A percentile compares a stretch with the other conserved stretches of the same genome.
phyloP scores from a whole-genome alignment of 2,329 filamentous ascomycete species.

The Paracoccidioides brasiliensis region DNA sequence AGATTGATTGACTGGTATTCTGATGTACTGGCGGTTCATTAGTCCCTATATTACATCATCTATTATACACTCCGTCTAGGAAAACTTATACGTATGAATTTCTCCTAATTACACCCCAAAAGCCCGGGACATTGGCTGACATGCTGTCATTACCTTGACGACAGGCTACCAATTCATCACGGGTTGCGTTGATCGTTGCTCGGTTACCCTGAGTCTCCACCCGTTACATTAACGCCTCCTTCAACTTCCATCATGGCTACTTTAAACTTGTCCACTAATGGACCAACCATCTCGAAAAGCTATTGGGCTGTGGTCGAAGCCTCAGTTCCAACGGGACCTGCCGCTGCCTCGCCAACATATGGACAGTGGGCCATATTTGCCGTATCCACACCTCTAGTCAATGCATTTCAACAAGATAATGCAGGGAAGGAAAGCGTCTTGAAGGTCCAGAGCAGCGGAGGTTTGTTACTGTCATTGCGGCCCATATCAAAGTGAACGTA shows the following conservation, averaged over 20 bases:
- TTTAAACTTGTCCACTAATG: slow-evolving; percentile 66
- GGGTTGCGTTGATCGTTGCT: background rate
- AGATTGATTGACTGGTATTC: background rate
- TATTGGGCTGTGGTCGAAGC: slow-evolving; percentile 56
- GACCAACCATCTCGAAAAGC: slow-evolving; percentile 65
- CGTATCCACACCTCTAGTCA: slow-evolving; percentile 81
- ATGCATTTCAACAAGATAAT: slow-evolving; percentile 74
- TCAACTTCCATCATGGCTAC: slow-evolving; percentile 50
- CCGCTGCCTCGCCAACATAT: slow-evolving; percentile 61
- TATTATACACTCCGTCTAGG: background rate
- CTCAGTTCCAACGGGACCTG: slow-evolving; percentile 41
- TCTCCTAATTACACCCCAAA: background rate
- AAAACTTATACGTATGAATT: background rate
- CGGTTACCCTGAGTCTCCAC: background rate
- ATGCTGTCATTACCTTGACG: background rate
- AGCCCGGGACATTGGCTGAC: background rate
- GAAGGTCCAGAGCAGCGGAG: slow-evolving; percentile 85
- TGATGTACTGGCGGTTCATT: background rate
- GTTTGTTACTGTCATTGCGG: slow-evolving; percentile 34
- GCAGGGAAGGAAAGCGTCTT: slow-evolving; percentile 83
- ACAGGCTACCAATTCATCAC: background rate
- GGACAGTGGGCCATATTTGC: slow-evolving; percentile 91
- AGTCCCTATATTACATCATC: background rate
- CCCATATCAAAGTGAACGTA: background rate
- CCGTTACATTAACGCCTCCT: background rate